These are phyloP conservation scores for Trametes hirsuta DNA, from an alignment of 1,284 basidiomycete genomes.

Conservation along the genomic window DNA sequence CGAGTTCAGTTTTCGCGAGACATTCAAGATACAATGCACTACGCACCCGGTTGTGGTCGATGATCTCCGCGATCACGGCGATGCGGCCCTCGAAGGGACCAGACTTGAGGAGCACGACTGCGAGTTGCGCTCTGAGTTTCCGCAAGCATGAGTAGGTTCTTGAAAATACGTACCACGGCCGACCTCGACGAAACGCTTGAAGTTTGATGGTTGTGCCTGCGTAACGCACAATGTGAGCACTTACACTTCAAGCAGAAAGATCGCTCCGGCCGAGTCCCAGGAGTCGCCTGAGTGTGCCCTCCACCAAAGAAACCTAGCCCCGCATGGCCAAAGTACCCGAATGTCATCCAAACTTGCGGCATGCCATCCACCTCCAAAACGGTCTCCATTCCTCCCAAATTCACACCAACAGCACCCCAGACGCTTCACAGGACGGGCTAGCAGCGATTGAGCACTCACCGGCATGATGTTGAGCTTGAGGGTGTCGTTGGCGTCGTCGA, in stretches of 20 bases:
- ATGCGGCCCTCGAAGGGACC: conserved; percentile 89
- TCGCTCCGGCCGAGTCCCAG: background rate
- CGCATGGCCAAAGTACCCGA: conserved; percentile 17
- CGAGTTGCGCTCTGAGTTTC: background rate
- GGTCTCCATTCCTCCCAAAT: conserved; percentile 13
- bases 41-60: conserved; percentile 97
- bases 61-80: conserved; percentile 96
- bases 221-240: conserved; percentile 14
- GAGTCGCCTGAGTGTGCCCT: conserved; percentile 10
- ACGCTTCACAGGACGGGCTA: background rate
- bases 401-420: background rate
- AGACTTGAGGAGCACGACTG: conserved; percentile 93
- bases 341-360: conserved; percentile 36
- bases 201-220: conserved; percentile 72
- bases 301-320: background rate
- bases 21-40: background rate
- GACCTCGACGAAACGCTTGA: conserved; percentile 98
- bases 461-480: conserved; percentile 34
- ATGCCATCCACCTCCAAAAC: conserved; percentile 31
- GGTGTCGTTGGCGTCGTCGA: conserved; percentile 31
- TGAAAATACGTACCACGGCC: conserved; percentile 71
- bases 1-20: background rate
- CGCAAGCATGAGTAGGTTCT: background rate
- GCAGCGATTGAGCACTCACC: conserved; percentile 29
- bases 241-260: background rate